Evolutionary conservation across 139 green algal species (phyloP), one percentile per base, ranked within the genome.

Genomic region (Closterium sp.): DNA sequence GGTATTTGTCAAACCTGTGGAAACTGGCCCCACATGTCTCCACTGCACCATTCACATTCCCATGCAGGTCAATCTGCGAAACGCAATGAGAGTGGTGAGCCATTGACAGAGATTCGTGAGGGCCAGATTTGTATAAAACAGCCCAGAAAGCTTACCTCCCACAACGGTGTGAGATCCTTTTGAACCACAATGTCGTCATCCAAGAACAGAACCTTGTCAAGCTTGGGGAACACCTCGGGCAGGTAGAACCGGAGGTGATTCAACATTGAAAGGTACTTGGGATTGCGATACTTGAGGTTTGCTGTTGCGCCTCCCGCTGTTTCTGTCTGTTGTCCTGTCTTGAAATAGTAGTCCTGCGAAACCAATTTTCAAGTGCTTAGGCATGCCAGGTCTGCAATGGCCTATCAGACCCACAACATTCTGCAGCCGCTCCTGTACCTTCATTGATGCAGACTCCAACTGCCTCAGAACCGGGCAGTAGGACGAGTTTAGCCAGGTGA

Each of bases 181-280:
- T 92, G 91, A 23, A 94, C 91, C 55, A 94, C 91, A 33, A 94
- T 93, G 84, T 94, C 91, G 43, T 93, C 88, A n/a, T 94, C 91
- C 34, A 93, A 25, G 25, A 94, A 94, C 21, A 94, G 91, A 76
- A 94, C 34, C 43, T 94, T 94, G 36, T 93, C 34, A 21, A 94
- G 87, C n/a, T 86, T 84, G 34, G 91, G 91, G 88, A 87, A 94
- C 9, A 94, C 76, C n/a, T 94, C 91, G 28, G 91, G 91, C 32
- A 94, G 88, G 30, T 94, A 94, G 87, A 94, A 94, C 2, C 91
- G 91, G 31, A 94, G 55, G 83, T 94, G 91, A 64, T 94, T 94
- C 35, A 94, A 83, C 91, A 94, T 94, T 23, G 91, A 94, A 28
- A 94, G 66, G 88, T 94, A 94, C 91, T 94, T 94, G 28, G 91